Evolutionary conservation across 805 yeast genomes (phyloP), one percentile per base, ranked within the genome.

Genomic region (Tetrapisispora namnaoensis): DNA sequence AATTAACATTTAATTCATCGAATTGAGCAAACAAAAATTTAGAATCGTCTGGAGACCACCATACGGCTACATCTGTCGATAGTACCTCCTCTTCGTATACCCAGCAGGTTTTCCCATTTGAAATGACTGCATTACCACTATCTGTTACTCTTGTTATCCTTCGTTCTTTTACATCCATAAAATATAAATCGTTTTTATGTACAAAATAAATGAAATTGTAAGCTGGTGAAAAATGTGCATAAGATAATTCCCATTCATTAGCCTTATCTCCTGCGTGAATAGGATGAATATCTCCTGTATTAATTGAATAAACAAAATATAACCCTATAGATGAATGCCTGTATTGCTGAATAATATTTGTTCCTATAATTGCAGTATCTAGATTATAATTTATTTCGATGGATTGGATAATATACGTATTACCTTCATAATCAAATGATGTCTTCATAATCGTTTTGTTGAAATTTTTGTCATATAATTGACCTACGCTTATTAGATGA

Each of bases 51-150:
- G 83, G 82, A 16, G 82, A 69, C 89, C 91, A 85, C 85, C 88
- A 84, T 13, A 84, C 67, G 0, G 84, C 79, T 35, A 62, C 65
- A 52, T 83, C 90, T 16, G 67, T 56, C 0, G 73, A 74, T 13
- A 80, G 65, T 1, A 86, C 86, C 57, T 86, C 95, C 59, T 86
- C 95, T 61, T 86, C 95, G 62, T 85, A 85, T 1, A 85, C 82
- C 93, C 95, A 86, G 58, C 85, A 93, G 0, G 90, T 80, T 53
- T 73, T 81, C 6, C 87, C 95, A 55, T 85, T 81, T 51, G 75
- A 72, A 4, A 83, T 67, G 17, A 72, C 65, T 0, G 53, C 58
- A 13, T 74, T 67, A 0, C 89, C 90, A 59, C 78, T 83, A 4
- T 49, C n/a, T 0, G 72, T 66, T 2, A 68, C 47, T 40, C 58